phyloP scores from a whole-genome alignment of 768 basidiomycete species.

The Leccinum subgranulosum region DNA sequence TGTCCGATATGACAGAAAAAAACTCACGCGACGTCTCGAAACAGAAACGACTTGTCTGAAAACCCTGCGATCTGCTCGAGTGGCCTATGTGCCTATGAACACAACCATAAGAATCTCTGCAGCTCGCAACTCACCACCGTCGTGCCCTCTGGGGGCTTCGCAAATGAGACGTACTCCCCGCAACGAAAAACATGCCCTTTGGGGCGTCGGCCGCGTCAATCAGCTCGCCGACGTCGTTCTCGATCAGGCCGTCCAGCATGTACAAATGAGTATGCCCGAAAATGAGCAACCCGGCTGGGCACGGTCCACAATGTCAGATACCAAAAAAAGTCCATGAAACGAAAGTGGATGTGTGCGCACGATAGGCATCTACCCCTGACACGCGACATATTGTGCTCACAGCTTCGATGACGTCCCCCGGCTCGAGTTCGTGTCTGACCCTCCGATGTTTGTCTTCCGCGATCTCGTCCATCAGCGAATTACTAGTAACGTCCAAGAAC shows the following conservation, averaged over 20 bases:
- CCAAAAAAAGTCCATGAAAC: not conserved
- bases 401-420: conserved; percentile 87
- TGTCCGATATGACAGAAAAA: not conserved
- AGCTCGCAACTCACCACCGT: conserved; percentile 57
- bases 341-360: conserved; percentile 41
- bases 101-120: not conserved
- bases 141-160: conserved; percentile 78
- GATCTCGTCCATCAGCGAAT: conserved; percentile 70
- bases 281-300: conserved; percentile 78
- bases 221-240: conserved; percentile 83
- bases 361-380: conserved; percentile 88
- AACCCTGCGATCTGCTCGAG: conserved; percentile 76
- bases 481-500: conserved; percentile 16
- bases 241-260: conserved; percentile 86
- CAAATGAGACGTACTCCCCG: conserved; percentile 79
- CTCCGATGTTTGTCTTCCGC: conserved; percentile 86
- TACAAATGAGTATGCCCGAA: conserved; percentile 84
- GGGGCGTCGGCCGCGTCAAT: conserved; percentile 88
- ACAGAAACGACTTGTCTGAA: conserved; percentile 81
- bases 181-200: conserved; percentile 74
- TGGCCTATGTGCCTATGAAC: conserved; percentile 45
- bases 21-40: conserved; percentile 89
- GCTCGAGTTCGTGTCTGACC: conserved; percentile 79
- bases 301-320: not conserved
- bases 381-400: conserved; percentile 84